Conservation (phyloP, 768 basidiomycete species). For the Auriscalpium orientale region DNA sequence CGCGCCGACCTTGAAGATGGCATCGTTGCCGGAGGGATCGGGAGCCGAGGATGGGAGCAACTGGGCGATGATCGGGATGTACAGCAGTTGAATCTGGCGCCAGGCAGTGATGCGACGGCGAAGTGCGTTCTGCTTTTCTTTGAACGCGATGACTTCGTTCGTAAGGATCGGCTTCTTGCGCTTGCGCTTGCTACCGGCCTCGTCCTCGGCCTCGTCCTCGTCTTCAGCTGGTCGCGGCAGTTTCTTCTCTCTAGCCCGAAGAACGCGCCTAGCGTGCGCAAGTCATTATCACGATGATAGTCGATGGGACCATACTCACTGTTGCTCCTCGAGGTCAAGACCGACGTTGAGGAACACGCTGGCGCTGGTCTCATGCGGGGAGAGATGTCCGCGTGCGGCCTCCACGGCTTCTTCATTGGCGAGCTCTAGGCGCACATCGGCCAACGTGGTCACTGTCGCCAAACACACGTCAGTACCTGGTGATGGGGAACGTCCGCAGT, state of each 20-base stretch:
- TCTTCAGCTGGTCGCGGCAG: too few species aligned
- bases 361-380: too few species aligned
- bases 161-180: background rate
- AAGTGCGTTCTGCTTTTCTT: background rate
- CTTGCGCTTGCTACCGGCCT: background rate
- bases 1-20: background rate
- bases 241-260: background rate
- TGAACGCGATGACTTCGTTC: background rate
- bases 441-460: background rate
- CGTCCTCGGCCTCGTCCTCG: too few species aligned
- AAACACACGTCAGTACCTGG: too few species aligned
- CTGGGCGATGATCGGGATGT: background rate
- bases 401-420: too few species aligned
- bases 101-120: background rate
- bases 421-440: background rate
- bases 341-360: too few species aligned
- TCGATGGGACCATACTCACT: too few species aligned
- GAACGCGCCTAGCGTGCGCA: background rate
- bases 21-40: background rate
- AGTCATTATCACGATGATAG: too few species aligned
- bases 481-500: too few species aligned
- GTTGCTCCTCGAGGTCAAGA: too few species aligned
- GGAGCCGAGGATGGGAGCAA: background rate
- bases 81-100: background rate
- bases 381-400: too few species aligned